phyloP scores from a whole-genome alignment of 2,329 filamentous ascomycete species.

The Sclerotinia trifoliorum region DNA sequence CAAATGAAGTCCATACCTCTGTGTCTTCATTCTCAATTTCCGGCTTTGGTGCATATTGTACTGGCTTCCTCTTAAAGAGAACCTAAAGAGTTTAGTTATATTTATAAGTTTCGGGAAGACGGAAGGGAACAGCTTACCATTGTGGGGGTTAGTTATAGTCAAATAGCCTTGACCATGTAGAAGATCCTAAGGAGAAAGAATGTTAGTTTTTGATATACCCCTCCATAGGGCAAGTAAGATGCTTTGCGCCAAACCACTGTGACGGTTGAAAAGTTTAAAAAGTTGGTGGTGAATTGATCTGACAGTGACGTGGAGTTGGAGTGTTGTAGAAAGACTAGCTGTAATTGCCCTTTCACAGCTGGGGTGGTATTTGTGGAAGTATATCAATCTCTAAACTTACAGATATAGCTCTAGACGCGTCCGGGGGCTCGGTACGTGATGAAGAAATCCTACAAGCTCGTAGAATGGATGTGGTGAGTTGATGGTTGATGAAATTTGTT shows the following conservation, averaged over 20 bases:
- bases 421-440: constrained; percentile 29
- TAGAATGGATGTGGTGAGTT: constrained; percentile 36
- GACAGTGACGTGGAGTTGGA: constrained; percentile 20
- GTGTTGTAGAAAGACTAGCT: neutral
- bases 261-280: constrained; percentile 21
- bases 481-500: constrained; percentile 33
- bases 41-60: constrained; percentile 73
- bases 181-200: constrained; percentile 29
- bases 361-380: constrained; percentile 5
- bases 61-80: constrained; percentile 92
- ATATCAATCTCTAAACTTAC: constrained; percentile 34
- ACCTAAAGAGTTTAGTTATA: constrained; percentile 57
- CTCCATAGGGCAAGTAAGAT: constrained; percentile 21
- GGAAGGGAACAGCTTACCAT: constrained; percentile 33
- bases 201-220: constrained; percentile 33
- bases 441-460: constrained; percentile 35
- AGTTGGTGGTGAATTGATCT: constrained; percentile 23
- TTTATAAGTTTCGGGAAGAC: neutral
- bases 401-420: constrained; percentile 37
- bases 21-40: constrained; percentile 75
- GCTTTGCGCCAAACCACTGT: constrained; percentile 21
- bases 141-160: constrained; percentile 27
- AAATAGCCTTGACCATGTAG: constrained; percentile 24
- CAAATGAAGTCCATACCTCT: constrained; percentile 60
- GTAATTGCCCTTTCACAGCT: constrained; percentile 8